Conservation (phyloP, 257 asterid genomes). For the Solanum bukasovii region DNA sequence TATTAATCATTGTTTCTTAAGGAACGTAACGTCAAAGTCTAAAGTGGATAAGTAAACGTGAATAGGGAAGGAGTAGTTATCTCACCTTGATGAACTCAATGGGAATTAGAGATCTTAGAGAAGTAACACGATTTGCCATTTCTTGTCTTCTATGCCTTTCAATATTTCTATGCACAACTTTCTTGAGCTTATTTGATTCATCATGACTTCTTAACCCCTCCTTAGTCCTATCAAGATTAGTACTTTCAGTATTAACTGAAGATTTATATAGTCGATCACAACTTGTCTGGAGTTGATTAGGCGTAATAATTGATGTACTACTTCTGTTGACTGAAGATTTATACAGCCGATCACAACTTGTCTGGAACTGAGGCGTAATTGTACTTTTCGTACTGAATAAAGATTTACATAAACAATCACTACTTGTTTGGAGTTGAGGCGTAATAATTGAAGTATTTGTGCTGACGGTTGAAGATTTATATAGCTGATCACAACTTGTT, state of each 20-base stretch:
- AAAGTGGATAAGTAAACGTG: neutral
- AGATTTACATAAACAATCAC: neutral
- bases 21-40: too few species aligned
- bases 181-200: neutral
- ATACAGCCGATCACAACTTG: neutral
- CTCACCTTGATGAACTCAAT: neutral
- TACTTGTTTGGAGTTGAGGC: neutral
- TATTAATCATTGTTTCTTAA: too few species aligned
- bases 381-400: neutral
- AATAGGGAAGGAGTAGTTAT: neutral
- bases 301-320: neutral
- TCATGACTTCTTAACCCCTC: neutral
- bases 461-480: neutral
- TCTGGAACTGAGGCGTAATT: neutral
- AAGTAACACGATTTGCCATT: neutral
- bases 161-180: neutral
- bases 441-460: neutral
- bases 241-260: rapidly evolving
- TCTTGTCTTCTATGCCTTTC: neutral
- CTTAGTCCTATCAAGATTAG: neutral
- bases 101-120: neutral
- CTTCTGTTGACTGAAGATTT: neutral
- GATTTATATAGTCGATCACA: neutral
- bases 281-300: neutral
- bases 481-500: neutral